Evolutionary conservation across 768 basidiomycete species (phyloP), one percentile per base, ranked within the genome.

Genomic region (Cystobasidium onofrii): DNA sequence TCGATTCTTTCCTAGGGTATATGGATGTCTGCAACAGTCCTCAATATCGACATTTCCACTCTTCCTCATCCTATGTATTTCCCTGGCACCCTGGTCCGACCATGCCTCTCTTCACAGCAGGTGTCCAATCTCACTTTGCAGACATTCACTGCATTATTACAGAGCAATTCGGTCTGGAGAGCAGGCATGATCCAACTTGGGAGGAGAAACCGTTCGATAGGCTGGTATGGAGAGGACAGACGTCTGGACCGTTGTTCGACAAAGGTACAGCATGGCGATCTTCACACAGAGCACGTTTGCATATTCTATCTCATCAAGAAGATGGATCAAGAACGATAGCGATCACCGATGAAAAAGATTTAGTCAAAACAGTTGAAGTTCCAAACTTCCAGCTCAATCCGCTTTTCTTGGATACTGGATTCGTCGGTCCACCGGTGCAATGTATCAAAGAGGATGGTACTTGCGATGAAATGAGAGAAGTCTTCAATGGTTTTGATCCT

Each of bases 141-240:
- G 80, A 81, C 74, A 76, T 81, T 20, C 79, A 79, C 74, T 74
- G 77, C 0, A 64, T 80, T 41, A 77, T 79, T 57, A 70, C 67
- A 62, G 78, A 80, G 69, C 78, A 80, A 34, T 76, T 80, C 64
- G 80, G 76, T 46, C 60, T 78, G 50, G 79, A 80, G 34, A 70
- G 76, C 55, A 43, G 52, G 36, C 73, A 78, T 61, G 76, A 79
- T 64, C 77, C 77, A 27, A n/a, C 75, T 9, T 84, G 83, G 83
- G 80, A 81, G 36, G 81, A 82, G 25, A 82, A 83, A 66, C 80
- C 81, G 0, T 79, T 83, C 74, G 76, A 82, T 36, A 63, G 79
- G 12, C 60, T 83, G 12, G 81, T 83, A 65, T 84, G 83, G 83
- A 77, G 83, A 9, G 83, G 83, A 0, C 81, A 81, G n/a, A 82